A percentile compares a stretch with the other conserved stretches of the same genome.
Conservation (phyloP, 2,329 filamentous ascomycete genomes). For the Dactylellina leptospora region DNA sequence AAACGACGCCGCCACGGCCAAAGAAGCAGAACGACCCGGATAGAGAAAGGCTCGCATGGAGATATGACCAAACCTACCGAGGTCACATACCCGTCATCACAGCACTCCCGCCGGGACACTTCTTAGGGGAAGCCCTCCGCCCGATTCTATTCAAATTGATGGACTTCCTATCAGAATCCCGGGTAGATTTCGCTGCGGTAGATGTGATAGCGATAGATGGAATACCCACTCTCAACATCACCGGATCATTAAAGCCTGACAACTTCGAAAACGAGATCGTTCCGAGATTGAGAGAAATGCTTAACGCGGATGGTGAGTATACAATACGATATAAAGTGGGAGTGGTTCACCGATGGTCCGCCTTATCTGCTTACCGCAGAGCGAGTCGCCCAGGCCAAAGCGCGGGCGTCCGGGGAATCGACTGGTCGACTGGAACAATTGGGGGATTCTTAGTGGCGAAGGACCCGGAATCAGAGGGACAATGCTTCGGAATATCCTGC, state of each 20-base stretch:
- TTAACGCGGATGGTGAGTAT: slow-evolving; percentile 2
- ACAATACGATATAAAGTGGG: slow-evolving; percentile 7
- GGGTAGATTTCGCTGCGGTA: slow-evolving; percentile 13
- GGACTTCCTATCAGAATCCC: slow-evolving; percentile 3
- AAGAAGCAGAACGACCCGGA: slow-evolving; percentile 4
- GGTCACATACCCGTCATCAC: slow-evolving; percentile 11
- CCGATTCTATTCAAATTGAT: slow-evolving; percentile 19
- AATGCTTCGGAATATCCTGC: slow-evolving; percentile 21
- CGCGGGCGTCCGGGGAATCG: slow-evolving; percentile 12
- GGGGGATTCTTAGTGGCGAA: slow-evolving; percentile 7
- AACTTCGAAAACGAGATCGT: slow-evolving; percentile 20
- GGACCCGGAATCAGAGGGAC: background rate
- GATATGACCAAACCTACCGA: slow-evolving; percentile 9
- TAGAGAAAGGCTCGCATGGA: slow-evolving; percentile 6
- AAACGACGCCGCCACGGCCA: background rate
- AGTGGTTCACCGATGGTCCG: slow-evolving; percentile 3
- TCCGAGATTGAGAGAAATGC: slow-evolving; percentile 7
- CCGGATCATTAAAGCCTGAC: slow-evolving; percentile 11
- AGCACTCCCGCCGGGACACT: slow-evolving; percentile 7
- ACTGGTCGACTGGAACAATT: slow-evolving; percentile 11
- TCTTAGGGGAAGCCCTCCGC: slow-evolving; percentile 7
- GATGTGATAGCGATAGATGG: slow-evolving; percentile 18
- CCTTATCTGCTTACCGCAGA: background rate
- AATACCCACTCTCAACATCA: slow-evolving; percentile 10
- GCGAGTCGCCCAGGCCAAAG: slow-evolving; percentile 10